Conservation (phyloP, 73 alveolate species). For the Blepharisma japonicum region DNA sequence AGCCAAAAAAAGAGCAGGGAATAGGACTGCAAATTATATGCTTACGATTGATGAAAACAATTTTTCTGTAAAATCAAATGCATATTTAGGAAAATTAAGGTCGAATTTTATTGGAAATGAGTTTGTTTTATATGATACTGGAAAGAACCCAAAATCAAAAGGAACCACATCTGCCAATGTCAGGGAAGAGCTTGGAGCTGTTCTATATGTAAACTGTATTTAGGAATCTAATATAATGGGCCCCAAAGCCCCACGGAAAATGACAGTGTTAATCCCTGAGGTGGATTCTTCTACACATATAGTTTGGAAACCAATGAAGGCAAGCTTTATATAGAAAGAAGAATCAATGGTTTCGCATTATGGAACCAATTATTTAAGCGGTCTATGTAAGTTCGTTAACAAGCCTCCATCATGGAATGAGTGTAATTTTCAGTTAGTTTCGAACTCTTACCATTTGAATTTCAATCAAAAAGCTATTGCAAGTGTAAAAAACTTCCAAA, state of each 20-base stretch:
- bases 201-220: conserved; percentile 53
- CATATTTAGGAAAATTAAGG: conserved; percentile 80
- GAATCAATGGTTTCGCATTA: conserved; percentile 57
- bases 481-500: conserved; percentile 78
- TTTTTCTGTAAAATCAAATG: conserved; percentile 50
- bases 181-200: conserved; percentile 69
- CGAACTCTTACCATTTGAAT: conserved; percentile 78
- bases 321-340: conserved; percentile 26
- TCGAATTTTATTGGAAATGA: conserved; percentile 91
- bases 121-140: conserved; percentile 69
- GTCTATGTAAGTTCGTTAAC: conserved; percentile 55
- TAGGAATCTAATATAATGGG: conserved; percentile 72
- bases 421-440: conserved; percentile 33
- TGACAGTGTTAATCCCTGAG: conserved; percentile 73
- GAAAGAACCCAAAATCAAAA: conserved; percentile 74
- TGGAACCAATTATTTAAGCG: conserved; percentile 46
- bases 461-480: conserved; percentile 85
- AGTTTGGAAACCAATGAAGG: conserved; percentile 53
- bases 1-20: conserved; percentile 78
- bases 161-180: conserved; percentile 51
- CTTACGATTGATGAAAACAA: conserved; percentile 67
- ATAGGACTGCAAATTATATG: conserved; percentile 73
- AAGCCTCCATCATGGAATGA: conserved; percentile 90
- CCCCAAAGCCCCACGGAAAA: conserved; percentile 87
- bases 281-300: conserved; percentile 38